phyloP scores from a whole-genome alignment of 345 rosid species.

The Syzygium aromaticum region DNA sequence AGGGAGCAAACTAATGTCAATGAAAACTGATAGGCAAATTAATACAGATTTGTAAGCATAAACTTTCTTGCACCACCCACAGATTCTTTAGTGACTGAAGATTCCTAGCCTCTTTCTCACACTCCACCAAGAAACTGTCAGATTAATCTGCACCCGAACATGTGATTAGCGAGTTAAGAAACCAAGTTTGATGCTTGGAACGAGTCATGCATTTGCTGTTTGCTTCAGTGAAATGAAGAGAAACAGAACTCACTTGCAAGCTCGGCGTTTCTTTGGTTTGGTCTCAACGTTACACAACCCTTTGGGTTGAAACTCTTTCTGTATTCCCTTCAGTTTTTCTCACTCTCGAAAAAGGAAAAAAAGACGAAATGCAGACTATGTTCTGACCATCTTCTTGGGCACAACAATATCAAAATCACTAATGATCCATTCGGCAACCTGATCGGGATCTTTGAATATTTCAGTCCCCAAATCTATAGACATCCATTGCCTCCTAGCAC shows the following conservation, averaged over 20 bases:
- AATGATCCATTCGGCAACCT: constrained; percentile 51
- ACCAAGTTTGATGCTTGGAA: background rate
- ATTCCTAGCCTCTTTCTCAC: background rate
- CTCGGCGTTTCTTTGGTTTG: background rate
- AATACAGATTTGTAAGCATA: background rate
- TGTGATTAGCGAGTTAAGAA: background rate
- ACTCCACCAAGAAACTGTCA: background rate
- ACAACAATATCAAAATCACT: constrained; percentile 48
- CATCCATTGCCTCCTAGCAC: constrained; percentile 58
- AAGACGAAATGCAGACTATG: background rate
- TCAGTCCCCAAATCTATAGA: constrained; percentile 62
- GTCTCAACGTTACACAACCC: background rate
- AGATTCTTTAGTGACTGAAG: background rate
- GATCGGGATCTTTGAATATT: constrained; percentile 34
- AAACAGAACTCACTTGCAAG: background rate
- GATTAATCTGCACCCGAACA: background rate
- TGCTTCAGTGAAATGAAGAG: background rate
- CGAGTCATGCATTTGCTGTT: background rate
- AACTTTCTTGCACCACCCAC: background rate
- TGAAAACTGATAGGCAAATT: background rate
- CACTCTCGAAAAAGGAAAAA: background rate
- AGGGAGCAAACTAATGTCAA: background rate
- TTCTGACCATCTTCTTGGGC: constrained; percentile 7
- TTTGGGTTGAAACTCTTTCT: constrained; percentile 5
- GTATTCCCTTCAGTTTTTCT: background rate